Evolutionary conservation across 306 rosid species (phyloP).

Genomic region (Glycine latifolia): DNA sequence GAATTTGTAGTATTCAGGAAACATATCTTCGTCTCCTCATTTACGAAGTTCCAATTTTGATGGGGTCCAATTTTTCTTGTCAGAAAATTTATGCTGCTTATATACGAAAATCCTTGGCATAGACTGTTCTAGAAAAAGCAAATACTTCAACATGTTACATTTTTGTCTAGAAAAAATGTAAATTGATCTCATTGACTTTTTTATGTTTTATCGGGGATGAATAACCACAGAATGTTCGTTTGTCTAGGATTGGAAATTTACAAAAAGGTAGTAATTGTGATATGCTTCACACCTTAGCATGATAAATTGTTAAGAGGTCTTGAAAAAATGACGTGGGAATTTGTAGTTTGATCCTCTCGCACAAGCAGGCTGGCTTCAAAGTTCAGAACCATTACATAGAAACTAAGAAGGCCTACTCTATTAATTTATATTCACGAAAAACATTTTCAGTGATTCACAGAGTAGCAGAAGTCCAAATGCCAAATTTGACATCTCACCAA

Average conservation of each 20-base stretch:
- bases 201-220: conserved; percentile 5
- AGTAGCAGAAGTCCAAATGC: neutral
- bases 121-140: conserved; percentile 15
- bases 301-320: neutral
- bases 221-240: neutral
- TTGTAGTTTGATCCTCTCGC: neutral
- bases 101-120: neutral
- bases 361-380: neutral
- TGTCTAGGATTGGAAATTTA: neutral
- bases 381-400: neutral
- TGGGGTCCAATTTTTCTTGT: neutral
- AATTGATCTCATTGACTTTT: conserved; percentile 15
- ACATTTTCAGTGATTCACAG: neutral
- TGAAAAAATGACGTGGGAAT: neutral
- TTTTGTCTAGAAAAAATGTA: conserved; percentile 30
- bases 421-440: neutral
- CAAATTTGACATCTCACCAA: neutral
- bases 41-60: conserved; percentile 20
- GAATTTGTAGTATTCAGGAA: conserved; percentile 46
- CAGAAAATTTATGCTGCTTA: neutral
- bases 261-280: neutral
- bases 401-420: neutral
- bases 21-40: neutral
- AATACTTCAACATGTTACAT: conserved; percentile 34
- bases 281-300: neutral